Percentiles rank a stretch among this genome's conserved stretches.
Evolutionary conservation across 352 stramenopile species (phyloP).

Genomic region (Globisporangium apiculatum): DNA sequence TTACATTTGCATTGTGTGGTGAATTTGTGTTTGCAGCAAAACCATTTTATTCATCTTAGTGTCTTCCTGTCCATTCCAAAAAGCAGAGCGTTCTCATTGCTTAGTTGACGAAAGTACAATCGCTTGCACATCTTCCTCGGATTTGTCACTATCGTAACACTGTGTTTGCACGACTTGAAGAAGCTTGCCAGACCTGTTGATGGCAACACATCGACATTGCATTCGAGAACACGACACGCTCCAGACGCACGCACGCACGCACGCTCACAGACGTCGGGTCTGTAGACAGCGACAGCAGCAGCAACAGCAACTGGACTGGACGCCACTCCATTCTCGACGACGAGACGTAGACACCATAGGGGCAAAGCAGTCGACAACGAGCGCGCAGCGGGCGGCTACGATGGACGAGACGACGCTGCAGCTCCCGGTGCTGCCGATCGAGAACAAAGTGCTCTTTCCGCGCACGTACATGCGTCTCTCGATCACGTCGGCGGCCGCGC

Average conservation of each 20-base stretch:
- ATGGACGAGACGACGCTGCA: conserved; percentile 24
- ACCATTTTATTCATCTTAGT: too few relatives aligned
- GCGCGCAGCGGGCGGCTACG: conserved; percentile 1
- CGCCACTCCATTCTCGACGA: too few relatives aligned
- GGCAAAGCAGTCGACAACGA: conserved; percentile 12
- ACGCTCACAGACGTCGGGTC: conserved; percentile 8
- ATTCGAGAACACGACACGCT: neutral
- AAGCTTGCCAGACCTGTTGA: too few relatives aligned
- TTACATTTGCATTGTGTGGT: too few relatives aligned
- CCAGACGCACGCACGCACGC: conserved; percentile 9
- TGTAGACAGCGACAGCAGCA: neutral
- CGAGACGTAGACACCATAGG: conserved; percentile 11
- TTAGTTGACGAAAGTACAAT: too few relatives aligned
- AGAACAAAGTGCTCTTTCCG: conserved; percentile 69
- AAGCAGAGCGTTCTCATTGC: too few relatives aligned
- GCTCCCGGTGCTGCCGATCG: conserved; percentile 61
- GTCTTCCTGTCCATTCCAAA: too few relatives aligned
- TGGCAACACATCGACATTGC: neutral
- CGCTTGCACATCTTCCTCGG: too few relatives aligned
- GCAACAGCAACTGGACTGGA: neutral
- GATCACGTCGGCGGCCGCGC: conserved; percentile 47
- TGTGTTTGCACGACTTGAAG: too few relatives aligned
- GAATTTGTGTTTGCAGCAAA: too few relatives aligned
- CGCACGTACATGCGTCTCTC: conserved; percentile 66
- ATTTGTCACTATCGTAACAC: too few relatives aligned